These are phyloP conservation scores for Solanum raphanifolium DNA, from an alignment of 257 asterid genomes.

Conservation along the genomic window DNA sequence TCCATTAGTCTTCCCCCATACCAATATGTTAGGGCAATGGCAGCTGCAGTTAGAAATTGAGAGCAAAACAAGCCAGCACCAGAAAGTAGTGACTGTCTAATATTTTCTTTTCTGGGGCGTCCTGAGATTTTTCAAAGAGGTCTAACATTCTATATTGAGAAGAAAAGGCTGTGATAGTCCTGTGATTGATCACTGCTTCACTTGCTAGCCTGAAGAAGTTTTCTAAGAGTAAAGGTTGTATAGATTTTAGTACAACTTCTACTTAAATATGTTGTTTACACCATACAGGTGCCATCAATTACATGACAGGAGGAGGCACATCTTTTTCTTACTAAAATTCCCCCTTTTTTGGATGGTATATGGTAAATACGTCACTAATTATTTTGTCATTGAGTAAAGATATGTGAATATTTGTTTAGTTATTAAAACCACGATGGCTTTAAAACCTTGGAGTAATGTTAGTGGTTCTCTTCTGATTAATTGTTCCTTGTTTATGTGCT, in stretches of 20 bases:
- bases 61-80: constrained; percentile 39
- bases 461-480: neutral
- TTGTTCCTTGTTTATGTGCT: neutral
- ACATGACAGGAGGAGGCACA: neutral
- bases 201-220: constrained; percentile 59
- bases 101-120: constrained; percentile 37
- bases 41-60: constrained; percentile 35
- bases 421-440: neutral
- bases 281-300: neutral
- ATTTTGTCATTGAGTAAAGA: neutral
- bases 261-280: neutral
- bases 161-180: constrained; percentile 58
- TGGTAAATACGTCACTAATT: neutral
- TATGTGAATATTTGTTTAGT: neutral
- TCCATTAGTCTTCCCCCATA: constrained; percentile 66
- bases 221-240: constrained; percentile 39
- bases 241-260: constrained; percentile 35
- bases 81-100: constrained; percentile 56
- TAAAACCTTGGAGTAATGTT: neutral
- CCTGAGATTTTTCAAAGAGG: constrained; percentile 28
- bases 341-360: neutral
- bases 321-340: neutral
- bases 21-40: constrained; percentile 56
- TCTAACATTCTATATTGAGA: constrained; percentile 48
- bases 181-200: constrained; percentile 61